Evolutionary conservation across 2,329 filamentous ascomycete genomes (phyloP), one percentile per base, ranked within the genome.

Genomic region (Tolypocladium sp.): DNA sequence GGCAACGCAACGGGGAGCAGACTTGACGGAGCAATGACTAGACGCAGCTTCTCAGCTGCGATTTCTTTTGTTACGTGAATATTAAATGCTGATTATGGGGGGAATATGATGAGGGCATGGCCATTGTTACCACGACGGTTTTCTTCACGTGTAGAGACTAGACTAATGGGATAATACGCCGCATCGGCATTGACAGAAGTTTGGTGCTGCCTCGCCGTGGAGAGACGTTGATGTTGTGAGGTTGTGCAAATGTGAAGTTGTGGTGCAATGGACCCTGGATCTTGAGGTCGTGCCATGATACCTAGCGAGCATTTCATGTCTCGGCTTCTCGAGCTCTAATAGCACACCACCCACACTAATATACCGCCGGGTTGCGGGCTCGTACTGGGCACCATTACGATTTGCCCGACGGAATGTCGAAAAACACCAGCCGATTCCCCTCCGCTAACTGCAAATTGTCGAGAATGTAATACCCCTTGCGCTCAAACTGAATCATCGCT

Each of bases 401-500:
- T 9, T 44, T 44, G 41, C 41, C 41, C 3, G 41, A 44, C 4
- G 41, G 41, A 22, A 44, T 42, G 13, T 65, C 68, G 65, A 81
- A 81, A 62, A 81, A 65, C 20, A 81, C 73, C 37, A 80, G 67
- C 59, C 71, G 68, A 63, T 77, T 77, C 35, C 69, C 71, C 69
- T 74, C 76, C 25, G 66, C 64, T 2, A 68, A 69, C 59, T 78
- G 72, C 2, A 73, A 76, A 69, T 78, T 79, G 72, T 95, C 91
- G 33, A 93, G 84, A 55, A 90, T 80, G 76, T 88, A 96, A 74
- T 89, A 95, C 1, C 90, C 91, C 74, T 91, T 90, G 59, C 91
- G 82, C 78, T 96, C 91, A 59, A 96, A 88, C 76, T 96, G 91
- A 65, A 96, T 90, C 61, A 96, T 91, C 67, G 93, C 90, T 67